These are phyloP conservation scores for Metschnikowia drakensbergensis DNA, from an alignment of 805 yeast genomes.

Conservation along the genomic window DNA sequence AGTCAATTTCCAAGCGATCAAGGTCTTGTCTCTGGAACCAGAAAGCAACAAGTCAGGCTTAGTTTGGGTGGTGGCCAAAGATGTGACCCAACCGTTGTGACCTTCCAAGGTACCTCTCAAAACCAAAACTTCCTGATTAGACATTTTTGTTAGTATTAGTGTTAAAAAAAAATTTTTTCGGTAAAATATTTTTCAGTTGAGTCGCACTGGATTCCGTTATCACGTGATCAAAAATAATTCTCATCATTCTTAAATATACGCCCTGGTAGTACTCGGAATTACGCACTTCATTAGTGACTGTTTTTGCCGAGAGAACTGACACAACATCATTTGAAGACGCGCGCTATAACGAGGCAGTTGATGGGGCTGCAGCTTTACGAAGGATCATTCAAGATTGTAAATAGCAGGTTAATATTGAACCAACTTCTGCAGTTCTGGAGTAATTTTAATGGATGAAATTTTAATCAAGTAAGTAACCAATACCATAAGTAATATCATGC, in stretches of 20 bases:
- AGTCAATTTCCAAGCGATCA: conserved; percentile 95
- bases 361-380: no score
- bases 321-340: not conserved
- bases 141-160: conserved; percentile 41
- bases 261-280: conserved; percentile 34
- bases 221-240: conserved; percentile 11
- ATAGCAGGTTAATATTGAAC: no score
- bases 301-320: conserved; percentile 24
- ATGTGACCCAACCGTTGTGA: conserved; percentile 85
- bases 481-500: no score
- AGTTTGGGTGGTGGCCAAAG: conserved; percentile 95
- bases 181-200: conserved; percentile 4
- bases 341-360: not conserved
- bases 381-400: no score
- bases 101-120: conserved; percentile 99
- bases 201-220: conserved; percentile 16
- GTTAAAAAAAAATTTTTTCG: conserved; percentile 10
- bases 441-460: no score
- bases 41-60: conserved; percentile 98
- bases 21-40: conserved; percentile 98
- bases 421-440: no score
- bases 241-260: conserved; percentile 26
- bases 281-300: conserved; percentile 37
- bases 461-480: no score
- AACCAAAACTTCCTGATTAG: conserved; percentile 94